Percentiles rank a stretch among this genome's conserved stretches.
Conservation (phyloP, 208 protist genomes). For the Leishmania mexicana region DNA sequence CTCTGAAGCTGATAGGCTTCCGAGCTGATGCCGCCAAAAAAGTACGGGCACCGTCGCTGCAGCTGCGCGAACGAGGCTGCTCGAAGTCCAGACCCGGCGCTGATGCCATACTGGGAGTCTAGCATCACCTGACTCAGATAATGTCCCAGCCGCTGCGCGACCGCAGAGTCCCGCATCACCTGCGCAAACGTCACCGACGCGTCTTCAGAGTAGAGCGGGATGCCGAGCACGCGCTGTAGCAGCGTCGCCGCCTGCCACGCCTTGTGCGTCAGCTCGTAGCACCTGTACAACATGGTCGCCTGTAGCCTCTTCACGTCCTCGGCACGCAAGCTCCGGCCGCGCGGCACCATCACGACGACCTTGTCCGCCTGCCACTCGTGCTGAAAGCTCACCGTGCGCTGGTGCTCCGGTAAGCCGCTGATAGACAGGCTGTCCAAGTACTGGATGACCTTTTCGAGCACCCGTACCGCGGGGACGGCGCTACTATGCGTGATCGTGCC, state of each 20-base stretch:
- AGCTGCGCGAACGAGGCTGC: conserved; percentile 53
- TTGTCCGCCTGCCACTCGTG: conserved; percentile 54
- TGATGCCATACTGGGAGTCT: conserved; percentile 48
- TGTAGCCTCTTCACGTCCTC: conserved; percentile 60
- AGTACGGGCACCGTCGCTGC: conserved; percentile 79
- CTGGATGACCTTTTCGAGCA: conserved; percentile 30
- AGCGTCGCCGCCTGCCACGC: conserved; percentile 70
- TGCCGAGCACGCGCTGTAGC: conserved; percentile 49
- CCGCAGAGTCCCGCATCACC: conserved; percentile 69
- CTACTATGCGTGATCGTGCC: conserved; percentile 30
- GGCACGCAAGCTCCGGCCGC: conserved; percentile 32
- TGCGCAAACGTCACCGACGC: conserved; percentile 67
- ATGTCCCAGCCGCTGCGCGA: conserved; percentile 67
- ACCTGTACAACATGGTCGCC: conserved; percentile 36
- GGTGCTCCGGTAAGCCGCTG: conserved; percentile 26
- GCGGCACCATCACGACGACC: conserved; percentile 41
- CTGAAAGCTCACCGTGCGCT: conserved; percentile 34
- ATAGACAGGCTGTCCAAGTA: conserved; percentile 38
- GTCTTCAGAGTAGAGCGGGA: conserved; percentile 59
- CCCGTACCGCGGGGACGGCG: conserved; percentile 9
- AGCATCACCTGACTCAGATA: conserved; percentile 63
- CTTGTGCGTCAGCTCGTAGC: conserved; percentile 50
- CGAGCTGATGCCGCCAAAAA: conserved; percentile 75
- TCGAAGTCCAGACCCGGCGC: conserved; percentile 38
- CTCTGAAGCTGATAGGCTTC: conserved; percentile 64